Conservation (phyloP, 371 early-diverging fungal species). For the Chytridiales sp. region DNA sequence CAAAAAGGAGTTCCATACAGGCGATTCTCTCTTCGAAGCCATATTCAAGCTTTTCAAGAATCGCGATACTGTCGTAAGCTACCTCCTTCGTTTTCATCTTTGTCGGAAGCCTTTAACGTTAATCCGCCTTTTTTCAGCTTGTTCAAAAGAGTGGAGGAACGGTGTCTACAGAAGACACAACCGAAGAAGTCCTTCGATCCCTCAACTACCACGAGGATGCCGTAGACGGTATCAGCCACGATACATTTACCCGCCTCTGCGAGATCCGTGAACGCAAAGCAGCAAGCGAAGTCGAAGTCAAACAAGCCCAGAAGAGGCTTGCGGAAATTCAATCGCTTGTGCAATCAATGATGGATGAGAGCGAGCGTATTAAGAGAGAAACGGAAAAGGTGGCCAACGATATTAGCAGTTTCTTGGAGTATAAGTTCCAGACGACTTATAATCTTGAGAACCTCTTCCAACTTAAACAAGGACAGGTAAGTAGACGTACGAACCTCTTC, state of each 20-base stretch:
- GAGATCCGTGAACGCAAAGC: conserved; percentile 50
- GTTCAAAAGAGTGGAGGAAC: conserved; percentile 23
- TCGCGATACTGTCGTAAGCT: conserved; percentile 29
- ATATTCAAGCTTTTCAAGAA: conserved; percentile 46
- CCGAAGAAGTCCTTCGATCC: conserved; percentile 17
- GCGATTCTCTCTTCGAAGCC: conserved; percentile 38
- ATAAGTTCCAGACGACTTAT: conserved; percentile 44
- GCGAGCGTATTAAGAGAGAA: conserved; percentile 43
- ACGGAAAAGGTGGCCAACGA: conserved; percentile 37
- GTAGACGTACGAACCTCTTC: neutral
- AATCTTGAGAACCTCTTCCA: conserved; percentile 48
- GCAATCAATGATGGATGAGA: conserved; percentile 39
- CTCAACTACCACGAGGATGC: conserved; percentile 35
- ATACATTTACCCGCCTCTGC: conserved; percentile 40
- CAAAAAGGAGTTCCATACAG: conserved; percentile 46
- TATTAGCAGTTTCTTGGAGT: conserved; percentile 43
- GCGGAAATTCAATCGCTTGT: conserved; percentile 41
- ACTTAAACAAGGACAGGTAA: conserved; percentile 59
- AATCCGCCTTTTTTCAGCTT: neutral
- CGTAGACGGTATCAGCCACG: conserved; percentile 43
- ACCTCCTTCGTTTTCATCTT: neutral
- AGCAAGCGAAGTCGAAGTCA: conserved; percentile 40
- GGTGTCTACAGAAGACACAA: conserved; percentile 4
- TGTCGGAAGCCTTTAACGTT: neutral
- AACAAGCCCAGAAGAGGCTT: conserved; percentile 16